phyloP scores from a whole-genome alignment of 2,329 filamentous ascomycete genomes.

The Penicillium aurantiogriseum region DNA sequence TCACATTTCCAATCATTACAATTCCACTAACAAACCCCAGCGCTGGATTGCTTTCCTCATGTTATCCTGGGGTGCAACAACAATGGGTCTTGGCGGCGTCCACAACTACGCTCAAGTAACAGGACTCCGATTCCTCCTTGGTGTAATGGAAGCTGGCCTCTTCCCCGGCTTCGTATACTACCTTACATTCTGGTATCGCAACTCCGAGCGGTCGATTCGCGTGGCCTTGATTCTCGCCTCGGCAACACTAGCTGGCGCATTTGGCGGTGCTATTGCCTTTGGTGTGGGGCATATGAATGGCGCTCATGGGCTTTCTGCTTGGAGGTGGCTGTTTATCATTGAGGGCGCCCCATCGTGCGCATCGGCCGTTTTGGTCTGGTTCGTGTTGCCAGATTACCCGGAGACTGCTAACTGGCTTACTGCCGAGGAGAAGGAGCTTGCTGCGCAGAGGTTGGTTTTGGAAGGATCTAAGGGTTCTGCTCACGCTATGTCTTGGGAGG shows the following conservation, averaged over 20 bases:
- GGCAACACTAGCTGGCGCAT: conserved; percentile 55
- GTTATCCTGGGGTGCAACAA: conserved; percentile 50
- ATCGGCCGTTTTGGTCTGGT: conserved; percentile 44
- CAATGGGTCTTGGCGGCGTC: conserved; percentile 49
- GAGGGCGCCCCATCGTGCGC: conserved; percentile 43
- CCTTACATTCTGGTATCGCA: conserved; percentile 56
- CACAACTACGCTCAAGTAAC: conserved; percentile 46
- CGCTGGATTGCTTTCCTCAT: conserved; percentile 53
- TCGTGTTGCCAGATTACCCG: conserved; percentile 51
- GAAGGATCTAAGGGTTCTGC: conserved; percentile 42
- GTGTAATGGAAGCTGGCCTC: conserved; percentile 52
- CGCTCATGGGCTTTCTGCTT: conserved; percentile 35
- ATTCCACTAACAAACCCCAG: conserved; percentile 16
- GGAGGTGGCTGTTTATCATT: conserved; percentile 51
- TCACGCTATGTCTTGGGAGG: conserved; percentile 47
- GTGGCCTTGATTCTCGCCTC: conserved; percentile 56
- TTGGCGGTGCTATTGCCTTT: conserved; percentile 57
- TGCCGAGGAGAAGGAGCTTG: conserved; percentile 45
- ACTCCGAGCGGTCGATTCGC: conserved; percentile 57
- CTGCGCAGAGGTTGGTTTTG: conserved; percentile 40
- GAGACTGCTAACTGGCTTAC: conserved; percentile 50
- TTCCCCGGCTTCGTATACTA: conserved; percentile 52
- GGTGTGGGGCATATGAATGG: conserved; percentile 43
- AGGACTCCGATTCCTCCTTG: conserved; percentile 50
- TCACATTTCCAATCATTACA: background rate